Conservation (phyloP, 1,284 basidiomycete genomes). For the Heterobasidion occidentale region DNA sequence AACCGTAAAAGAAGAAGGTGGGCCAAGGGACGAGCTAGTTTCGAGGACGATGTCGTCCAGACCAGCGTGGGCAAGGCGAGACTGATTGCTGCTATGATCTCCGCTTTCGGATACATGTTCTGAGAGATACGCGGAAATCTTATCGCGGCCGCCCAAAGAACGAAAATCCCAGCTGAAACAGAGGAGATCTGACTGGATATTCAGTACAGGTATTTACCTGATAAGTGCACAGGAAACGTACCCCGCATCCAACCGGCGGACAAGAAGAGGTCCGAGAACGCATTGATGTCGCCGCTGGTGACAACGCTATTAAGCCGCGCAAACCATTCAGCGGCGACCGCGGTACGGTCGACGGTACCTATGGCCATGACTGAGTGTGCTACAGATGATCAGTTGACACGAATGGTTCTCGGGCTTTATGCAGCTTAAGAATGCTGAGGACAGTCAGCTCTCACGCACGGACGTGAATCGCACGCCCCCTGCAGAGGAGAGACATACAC, state of each 20-base stretch:
- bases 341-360: background rate
- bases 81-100: background rate
- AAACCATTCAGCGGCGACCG: background rate
- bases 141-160: background rate
- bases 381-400: too few species aligned
- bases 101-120: background rate
- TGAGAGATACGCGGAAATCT: background rate
- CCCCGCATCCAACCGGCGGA: background rate
- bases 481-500: too few species aligned
- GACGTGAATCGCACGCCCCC: too few species aligned
- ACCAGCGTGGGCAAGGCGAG: background rate
- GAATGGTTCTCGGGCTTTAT: too few species aligned
- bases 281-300: background rate
- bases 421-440: too few species aligned
- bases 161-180: background rate
- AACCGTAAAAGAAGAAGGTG: background rate
- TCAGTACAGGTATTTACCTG: background rate
- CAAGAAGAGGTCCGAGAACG: background rate
- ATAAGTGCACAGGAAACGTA: background rate
- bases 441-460: too few species aligned
- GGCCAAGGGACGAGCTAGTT: background rate
- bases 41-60: background rate
- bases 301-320: background rate
- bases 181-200: background rate
- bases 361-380: too few species aligned